Conservation (phyloP, 371 early-diverging fungal species). For the Gilbertella persicaria region DNA sequence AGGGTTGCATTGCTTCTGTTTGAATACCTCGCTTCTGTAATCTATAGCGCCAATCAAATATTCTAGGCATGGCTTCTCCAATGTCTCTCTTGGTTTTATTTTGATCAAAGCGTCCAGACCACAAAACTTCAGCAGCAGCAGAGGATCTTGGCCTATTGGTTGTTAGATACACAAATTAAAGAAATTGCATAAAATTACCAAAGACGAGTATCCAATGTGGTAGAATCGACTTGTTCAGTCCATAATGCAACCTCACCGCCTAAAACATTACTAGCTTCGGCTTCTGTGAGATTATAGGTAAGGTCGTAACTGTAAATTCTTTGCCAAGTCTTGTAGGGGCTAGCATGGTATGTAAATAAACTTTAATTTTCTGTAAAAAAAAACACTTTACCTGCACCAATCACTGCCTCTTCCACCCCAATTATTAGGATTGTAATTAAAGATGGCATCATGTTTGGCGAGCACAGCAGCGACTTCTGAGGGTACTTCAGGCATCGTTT, state of each 20-base stretch:
- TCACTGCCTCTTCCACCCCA: slow-evolving; percentile 49
- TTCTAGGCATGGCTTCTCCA: slow-evolving; percentile 65
- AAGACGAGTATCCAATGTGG: slow-evolving; percentile 61
- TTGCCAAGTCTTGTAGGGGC: slow-evolving; percentile 83
- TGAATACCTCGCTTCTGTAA: slow-evolving; percentile 66
- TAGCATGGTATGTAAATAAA: slow-evolving; percentile 14
- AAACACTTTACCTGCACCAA: slow-evolving; percentile 43
- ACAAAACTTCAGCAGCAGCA: slow-evolving; percentile 67
- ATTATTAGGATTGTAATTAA: slow-evolving; percentile 35
- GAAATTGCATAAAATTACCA: slow-evolving; percentile 44
- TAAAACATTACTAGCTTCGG: slow-evolving; percentile 47
- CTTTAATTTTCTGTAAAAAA: not conserved
- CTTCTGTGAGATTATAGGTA: slow-evolving; percentile 57
- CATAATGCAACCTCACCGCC: slow-evolving; percentile 66
- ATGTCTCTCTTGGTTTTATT: slow-evolving; percentile 56
- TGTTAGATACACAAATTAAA: not conserved
- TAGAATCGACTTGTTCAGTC: slow-evolving; percentile 74
- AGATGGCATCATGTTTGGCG: slow-evolving; percentile 20
- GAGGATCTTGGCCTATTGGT: slow-evolving; percentile 39
- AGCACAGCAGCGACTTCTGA: slow-evolving; percentile 19
- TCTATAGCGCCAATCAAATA: slow-evolving; percentile 76
- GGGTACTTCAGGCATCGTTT: slow-evolving; percentile 32
- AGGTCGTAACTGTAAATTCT: slow-evolving; percentile 76
- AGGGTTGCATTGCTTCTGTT: slow-evolving; percentile 74
- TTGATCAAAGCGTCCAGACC: slow-evolving; percentile 71